Conservation (phyloP, 208 protist species). For the Leishmania major region DNA sequence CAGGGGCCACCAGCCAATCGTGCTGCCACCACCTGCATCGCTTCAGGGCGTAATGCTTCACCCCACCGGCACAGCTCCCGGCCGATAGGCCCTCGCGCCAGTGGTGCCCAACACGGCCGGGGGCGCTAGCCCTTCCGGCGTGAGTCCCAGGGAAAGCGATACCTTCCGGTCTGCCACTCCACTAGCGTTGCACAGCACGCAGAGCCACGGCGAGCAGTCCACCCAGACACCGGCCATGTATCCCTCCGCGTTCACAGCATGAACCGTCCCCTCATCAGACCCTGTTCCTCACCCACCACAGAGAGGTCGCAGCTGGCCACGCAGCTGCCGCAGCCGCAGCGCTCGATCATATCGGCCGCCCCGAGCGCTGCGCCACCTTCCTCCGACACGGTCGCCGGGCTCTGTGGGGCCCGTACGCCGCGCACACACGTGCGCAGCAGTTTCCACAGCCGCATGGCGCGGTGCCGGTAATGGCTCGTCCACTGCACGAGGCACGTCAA, state of each 20-base stretch:
- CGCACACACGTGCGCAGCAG: too few relatives aligned
- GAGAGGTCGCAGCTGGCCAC: not conserved
- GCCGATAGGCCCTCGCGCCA: too few relatives aligned
- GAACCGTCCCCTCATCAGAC: not conserved
- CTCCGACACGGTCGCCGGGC: not conserved
- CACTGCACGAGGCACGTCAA: not conserved
- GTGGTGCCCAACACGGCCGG: too few relatives aligned
- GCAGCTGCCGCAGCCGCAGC: not conserved
- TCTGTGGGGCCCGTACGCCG: not conserved
- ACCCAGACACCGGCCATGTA: not conserved
- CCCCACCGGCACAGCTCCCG: too few relatives aligned
- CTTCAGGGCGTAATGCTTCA: too few relatives aligned
- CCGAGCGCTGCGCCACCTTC: not conserved
- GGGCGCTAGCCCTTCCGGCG: too few relatives aligned
- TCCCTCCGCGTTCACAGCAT: not conserved
- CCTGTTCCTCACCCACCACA: not conserved
- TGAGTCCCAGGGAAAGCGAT: too few relatives aligned
- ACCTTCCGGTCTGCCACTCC: too few relatives aligned
- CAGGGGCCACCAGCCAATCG: not conserved
- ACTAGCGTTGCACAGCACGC: too few relatives aligned
- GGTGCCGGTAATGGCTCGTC: not conserved
- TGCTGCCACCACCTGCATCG: not conserved
- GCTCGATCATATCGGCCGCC: not conserved
- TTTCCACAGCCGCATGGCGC: not conserved
- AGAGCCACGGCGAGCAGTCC: too few relatives aligned